Conservation (phyloP, 306 rosid genomes). For the Senna siamea region DNA sequence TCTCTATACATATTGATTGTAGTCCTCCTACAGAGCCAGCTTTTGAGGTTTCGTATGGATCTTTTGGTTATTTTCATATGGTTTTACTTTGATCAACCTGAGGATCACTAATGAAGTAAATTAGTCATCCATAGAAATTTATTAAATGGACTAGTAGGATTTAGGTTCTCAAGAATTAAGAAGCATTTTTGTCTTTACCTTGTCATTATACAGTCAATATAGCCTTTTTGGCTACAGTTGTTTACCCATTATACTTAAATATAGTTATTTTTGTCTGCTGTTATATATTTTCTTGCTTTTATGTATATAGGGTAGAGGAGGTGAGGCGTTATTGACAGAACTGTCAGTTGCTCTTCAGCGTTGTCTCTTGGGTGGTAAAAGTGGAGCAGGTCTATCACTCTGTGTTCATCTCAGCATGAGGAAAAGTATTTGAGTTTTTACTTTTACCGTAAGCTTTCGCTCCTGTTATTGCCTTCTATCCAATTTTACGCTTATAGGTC, state of each 20-base stretch:
- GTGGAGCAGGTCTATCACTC: slow-evolving; percentile 66
- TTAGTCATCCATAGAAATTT: neutral
- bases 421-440: neutral
- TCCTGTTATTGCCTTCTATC: slow-evolving; percentile 3
- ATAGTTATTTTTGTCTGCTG: slow-evolving; percentile 16
- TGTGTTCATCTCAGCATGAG: slow-evolving; percentile 19
- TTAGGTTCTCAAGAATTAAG: neutral
- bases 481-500: slow-evolving; percentile 13
- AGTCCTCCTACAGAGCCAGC: slow-evolving; percentile 78
- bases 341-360: slow-evolving; percentile 68
- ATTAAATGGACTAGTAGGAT: slow-evolving; percentile 16
- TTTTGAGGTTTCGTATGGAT: slow-evolving; percentile 60
- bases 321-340: slow-evolving; percentile 80
- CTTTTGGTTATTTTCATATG: slow-evolving; percentile 25
- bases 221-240: neutral
- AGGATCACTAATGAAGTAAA: slow-evolving; percentile 2
- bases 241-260: slow-evolving; percentile 7
- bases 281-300: slow-evolving; percentile 15
- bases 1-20: slow-evolving; percentile 70
- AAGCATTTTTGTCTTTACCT: slow-evolving; percentile 10
- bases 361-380: slow-evolving; percentile 81
- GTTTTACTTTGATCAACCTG: slow-evolving; percentile 12
- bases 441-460: slow-evolving; percentile 20
- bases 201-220: slow-evolving; percentile 11
- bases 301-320: slow-evolving; percentile 77